Percentiles rank a stretch among this genome's conserved stretches.
Conservation (phyloP, 1,284 basidiomycete genomes). For the Rhodofomes roseus region DNA sequence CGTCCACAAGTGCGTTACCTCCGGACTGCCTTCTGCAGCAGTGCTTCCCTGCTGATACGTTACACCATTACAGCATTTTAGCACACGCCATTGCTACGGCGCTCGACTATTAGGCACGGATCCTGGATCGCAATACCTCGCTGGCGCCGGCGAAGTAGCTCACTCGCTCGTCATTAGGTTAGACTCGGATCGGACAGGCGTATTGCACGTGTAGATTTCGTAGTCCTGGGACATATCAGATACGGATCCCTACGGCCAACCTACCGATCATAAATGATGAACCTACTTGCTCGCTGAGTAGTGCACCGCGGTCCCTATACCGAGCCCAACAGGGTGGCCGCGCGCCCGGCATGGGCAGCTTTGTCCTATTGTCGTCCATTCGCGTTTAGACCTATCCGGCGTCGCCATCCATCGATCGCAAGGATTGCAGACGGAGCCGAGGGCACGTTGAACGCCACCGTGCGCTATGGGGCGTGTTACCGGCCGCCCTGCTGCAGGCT, state of each 20-base stretch:
- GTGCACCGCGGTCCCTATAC: neutral
- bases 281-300: neutral
- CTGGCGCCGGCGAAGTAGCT: neutral
- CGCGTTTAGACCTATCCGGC: neutral
- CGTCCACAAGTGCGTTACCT: slow-evolving; percentile 22
- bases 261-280: slow-evolving; percentile 2
- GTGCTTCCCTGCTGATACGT: slow-evolving; percentile 4
- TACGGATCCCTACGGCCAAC: slow-evolving; percentile 1
- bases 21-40: neutral
- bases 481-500: neutral
- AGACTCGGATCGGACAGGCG: neutral
- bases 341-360: neutral
- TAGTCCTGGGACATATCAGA: neutral
- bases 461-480: neutral
- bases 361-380: neutral
- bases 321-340: neutral
- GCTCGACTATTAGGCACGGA: slow-evolving; percentile 25
- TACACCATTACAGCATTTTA: slow-evolving; percentile 32
- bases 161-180: neutral
- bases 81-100: slow-evolving; percentile 42
- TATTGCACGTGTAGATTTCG: neutral
- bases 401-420: neutral
- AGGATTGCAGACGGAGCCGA: neutral
- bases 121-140: neutral
- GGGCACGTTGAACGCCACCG: neutral